Base-by-base conservation (phyloP, 108 stramenopile genomes). In the Conticribra weissflogii region DNA sequence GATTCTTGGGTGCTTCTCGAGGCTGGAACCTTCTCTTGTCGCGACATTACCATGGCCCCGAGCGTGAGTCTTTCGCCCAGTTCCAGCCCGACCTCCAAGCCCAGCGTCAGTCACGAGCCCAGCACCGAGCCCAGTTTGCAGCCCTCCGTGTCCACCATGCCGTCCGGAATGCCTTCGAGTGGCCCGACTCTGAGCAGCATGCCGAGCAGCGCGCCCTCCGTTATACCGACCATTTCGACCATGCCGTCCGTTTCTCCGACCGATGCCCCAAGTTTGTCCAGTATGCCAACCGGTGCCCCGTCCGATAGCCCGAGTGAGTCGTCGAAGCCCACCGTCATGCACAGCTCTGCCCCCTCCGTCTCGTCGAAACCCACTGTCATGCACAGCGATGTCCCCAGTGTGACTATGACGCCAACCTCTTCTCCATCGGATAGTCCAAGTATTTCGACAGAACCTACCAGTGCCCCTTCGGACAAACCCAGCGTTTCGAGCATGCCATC, bases 1-100 rank as follows among this genome's bases (percentile, higher is more conserved):
- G 77, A 78, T 56, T 71, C 70, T 45, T 78, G 77, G 77, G 77
- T 78, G 0, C 29, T 78, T 2, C 22, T 78, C 12, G 59, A 66
- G 31, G 48, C 45, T 32, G 69, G 64, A 22, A 71, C 68, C 8
- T 78, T 78, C 53, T 58, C 52, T 48, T 78, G 77, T 58, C 65
- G 66, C 25, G 65, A 67, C 46, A 51, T 78, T 41, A 78, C 77
- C 2, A 32, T 21, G 16, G 77, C 69, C 47, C 72, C 61, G 24
- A 49, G 47, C 33, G 15, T 68, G 3, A 48, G 52, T 0, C n/a
- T 3, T 19, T 51, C 50, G 16, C 70, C 63, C 28, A 53, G 18
- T 24, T 18, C 31, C n/a, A 22, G 51, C 5, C 63, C 63, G 5
- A 65, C 50, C 15, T 23, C 17, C 1, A 52, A 32, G 2, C 63